Base-by-base conservation (phyloP, 192 early-diverging fungal species). In the Coemansia sp. region DNA sequence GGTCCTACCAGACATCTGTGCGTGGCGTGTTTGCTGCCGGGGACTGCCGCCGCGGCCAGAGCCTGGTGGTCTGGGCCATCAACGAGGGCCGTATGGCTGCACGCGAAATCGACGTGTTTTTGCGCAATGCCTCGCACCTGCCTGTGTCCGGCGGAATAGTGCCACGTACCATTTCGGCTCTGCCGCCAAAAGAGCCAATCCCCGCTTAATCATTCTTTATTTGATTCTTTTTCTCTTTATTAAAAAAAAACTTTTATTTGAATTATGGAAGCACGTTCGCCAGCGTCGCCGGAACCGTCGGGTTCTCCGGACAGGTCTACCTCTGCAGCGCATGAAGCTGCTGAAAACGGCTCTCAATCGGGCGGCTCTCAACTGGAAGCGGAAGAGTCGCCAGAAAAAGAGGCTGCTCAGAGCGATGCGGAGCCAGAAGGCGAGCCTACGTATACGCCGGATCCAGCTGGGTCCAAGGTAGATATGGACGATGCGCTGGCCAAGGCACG, bases 21-120 rank as follows among this genome's bases (percentile, higher is more conserved):
- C 65, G 81, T 15, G 84, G 87, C 39, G 91, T 99, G 19, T 99
- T 86, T 79, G 96, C 96, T 20, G 96, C 96, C 12, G 96, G 96
- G 60, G 96, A 99, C 81, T 95, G 93, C 74, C 88, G 96, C 43
- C 84, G 96, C 18, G 96, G 96, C 11, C 94, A 96, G 82, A 86
- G 83, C 30, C 75, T 99, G 49, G 93, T 99, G 64, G 96, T 99
- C 31, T 95, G 93, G 92, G 96, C 91, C 65, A 97, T 99, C 75
- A 96, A 94, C 71, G 96, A 99, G 73, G 96, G 96, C 45, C 85
- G 96, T 42, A 87, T 93, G 80, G 88, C 88, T 45, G 96, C 96
- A 9, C 83, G 94, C 31, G 92, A 97, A 69, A 83, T 97, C 21
- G 96, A 99, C 65, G 59, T 87, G 54, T 84, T 78, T 69, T 68